These are phyloP conservation scores for Diaporthe vexans DNA, from an alignment of 2,329 filamentous ascomycete species.

Conservation along the genomic window DNA sequence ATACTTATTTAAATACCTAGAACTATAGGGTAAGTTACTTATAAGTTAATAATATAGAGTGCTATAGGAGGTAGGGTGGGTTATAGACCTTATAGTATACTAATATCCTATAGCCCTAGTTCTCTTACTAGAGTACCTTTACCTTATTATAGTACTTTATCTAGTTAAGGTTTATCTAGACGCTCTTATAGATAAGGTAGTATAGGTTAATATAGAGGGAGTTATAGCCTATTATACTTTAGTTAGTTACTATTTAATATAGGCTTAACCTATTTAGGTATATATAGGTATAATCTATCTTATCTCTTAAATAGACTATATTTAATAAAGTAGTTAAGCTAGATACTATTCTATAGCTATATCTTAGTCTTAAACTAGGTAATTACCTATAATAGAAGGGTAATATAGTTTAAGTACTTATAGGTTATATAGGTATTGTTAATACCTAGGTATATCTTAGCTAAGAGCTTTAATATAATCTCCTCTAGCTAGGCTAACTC, in stretches of 20 bases:
- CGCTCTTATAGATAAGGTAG: neutral
- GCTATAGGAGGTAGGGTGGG: neutral
- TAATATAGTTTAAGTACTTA: conserved; percentile 3
- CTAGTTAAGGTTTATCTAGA: neutral
- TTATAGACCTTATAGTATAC: neutral
- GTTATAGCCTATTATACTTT: neutral
- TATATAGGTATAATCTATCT: neutral
- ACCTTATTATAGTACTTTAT: conserved; percentile 7
- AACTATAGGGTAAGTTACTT: neutral
- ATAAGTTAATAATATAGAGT: neutral
- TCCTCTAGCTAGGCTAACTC: neutral
- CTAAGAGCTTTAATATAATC: neutral
- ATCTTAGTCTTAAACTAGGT: neutral
- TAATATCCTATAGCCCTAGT: neutral
- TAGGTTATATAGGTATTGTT: neutral
- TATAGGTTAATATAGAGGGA: conserved; percentile 3
- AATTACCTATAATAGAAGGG: neutral
- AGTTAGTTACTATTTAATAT: neutral
- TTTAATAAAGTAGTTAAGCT: conserved; percentile 8
- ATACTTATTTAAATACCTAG: neutral
- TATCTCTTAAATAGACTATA: neutral
- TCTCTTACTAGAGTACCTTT: neutral
- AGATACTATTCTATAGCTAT: neutral
- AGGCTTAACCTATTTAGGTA: neutral
- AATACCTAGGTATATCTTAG: neutral